Evolutionary conservation across 805 yeast genomes (phyloP).

Genomic region (Saccharomycopsis synnaedendra): DNA sequence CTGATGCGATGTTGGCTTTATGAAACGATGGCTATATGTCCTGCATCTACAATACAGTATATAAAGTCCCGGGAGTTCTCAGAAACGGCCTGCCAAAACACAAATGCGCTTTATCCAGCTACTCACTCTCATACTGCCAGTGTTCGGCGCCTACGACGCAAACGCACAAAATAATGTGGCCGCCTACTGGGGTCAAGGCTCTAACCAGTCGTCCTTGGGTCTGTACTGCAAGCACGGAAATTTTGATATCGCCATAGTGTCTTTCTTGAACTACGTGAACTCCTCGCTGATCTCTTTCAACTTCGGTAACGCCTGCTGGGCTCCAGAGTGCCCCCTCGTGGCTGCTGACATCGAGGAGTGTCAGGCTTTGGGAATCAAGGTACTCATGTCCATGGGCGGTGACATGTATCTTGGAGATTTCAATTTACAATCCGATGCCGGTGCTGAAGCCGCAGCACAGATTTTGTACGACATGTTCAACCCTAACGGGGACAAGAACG

Average conservation of each 20-base stretch:
- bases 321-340: slow-evolving; percentile 27
- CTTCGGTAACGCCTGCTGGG: slow-evolving; percentile 31
- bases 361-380: slow-evolving; percentile 68
- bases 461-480: slow-evolving; percentile 48
- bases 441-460: slow-evolving; percentile 54
- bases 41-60: no score
- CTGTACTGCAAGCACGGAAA: slow-evolving; percentile 41
- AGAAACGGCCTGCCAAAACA: no score
- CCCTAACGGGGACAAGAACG: slow-evolving; percentile 31
- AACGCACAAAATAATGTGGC: slow-evolving; percentile 37
- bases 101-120: slow-evolving; percentile 10
- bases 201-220: slow-evolving; percentile 31
- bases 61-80: no score
- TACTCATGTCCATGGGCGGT: slow-evolving; percentile 53
- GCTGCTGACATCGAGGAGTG: slow-evolving; percentile 65
- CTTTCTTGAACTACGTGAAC: slow-evolving; percentile 30
- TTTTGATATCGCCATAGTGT: slow-evolving; percentile 30
- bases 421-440: slow-evolving; percentile 74
- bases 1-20: no score
- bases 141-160: slow-evolving; percentile 24
- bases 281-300: slow-evolving; percentile 23
- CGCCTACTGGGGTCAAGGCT: slow-evolving; percentile 63
- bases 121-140: slow-evolving; percentile 24
- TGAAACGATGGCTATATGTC: no score
- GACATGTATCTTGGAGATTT: slow-evolving; percentile 47